Evolutionary conservation across 2,329 filamentous ascomycete genomes (phyloP), one percentile per base, ranked within the genome.

Genomic region (Uncinocarpus reesii): DNA sequence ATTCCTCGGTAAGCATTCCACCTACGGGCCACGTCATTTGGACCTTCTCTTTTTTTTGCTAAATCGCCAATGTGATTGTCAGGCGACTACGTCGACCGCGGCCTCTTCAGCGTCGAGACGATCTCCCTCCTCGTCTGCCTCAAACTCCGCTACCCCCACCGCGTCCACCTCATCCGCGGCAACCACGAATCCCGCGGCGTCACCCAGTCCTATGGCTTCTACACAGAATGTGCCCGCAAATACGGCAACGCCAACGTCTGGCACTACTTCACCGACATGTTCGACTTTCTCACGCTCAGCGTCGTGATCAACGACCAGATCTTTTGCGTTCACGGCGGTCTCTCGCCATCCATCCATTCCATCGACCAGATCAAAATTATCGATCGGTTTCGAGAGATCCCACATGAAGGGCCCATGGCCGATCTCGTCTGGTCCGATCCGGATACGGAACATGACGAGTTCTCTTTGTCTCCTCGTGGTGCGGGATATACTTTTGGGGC

Each of bases 191-290:
- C 88, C 49, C 83, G 92, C 59, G 92, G 92, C 60, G 92, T 98
- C 47, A 98, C 92, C 8, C 92, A 98, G 68, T 96, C 90, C 23
- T 98, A 98, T 68, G 92, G 92, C 49, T 98, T 98, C 71, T 98
- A 98, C 65, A 96, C 92, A 18, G 92, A 98, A 65, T 98, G 92
- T 69, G 88, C 85, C 16, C 83, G 92, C 57, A 98, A 98, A 70
- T 98, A 98, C 68, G 92, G 92, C 64, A 96, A 95, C 63, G 88
- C 92, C 55, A 95, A 92, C 60, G 92, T 98, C 18, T 98, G 92
- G 92, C 92, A 98, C 68, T 92, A 96, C 67, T 98, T 98, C 65
- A 98, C 92, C 56, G 92, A 98, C 71, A 96, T 98, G 89, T 98
- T 98, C 69, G 92, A 98, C 70, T 98, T 94, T 67, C 75, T 98